These are phyloP conservation scores for Tagetes erecta DNA, from an alignment of 129 eudicot genomes.

Conservation along the genomic window DNA sequence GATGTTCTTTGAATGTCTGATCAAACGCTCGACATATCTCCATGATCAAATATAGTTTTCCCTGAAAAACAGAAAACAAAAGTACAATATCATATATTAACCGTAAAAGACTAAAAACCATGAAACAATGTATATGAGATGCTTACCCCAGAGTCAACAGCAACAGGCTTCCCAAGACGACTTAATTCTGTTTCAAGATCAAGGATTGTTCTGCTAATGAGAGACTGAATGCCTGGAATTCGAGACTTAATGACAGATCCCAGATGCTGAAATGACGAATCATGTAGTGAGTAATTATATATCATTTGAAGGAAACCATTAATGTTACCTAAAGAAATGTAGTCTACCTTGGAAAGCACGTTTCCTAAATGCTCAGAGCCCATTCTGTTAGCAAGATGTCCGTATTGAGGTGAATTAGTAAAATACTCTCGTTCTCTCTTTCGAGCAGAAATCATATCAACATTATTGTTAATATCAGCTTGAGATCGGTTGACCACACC, in stretches of 20 bases:
- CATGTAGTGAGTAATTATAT: conserved; percentile 16
- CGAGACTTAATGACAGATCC: conserved; percentile 89
- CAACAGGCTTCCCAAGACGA: conserved; percentile 88
- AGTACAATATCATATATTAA: background rate
- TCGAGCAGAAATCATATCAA: conserved; percentile 93
- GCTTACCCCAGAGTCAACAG: conserved; percentile 90
- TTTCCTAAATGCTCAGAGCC: conserved; percentile 94
- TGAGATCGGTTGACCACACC: conserved; percentile 98
- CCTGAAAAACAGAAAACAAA: conserved; percentile 49
- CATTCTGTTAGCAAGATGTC: conserved; percentile 81
- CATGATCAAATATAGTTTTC: conserved; percentile 84
- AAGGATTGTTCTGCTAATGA: conserved; percentile 74
- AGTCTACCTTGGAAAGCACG: conserved; percentile 70
- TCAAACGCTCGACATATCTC: conserved; percentile 87
- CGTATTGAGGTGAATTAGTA: conserved; percentile 63
- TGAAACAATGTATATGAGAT: conserved; percentile 12
- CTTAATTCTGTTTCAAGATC: conserved; percentile 85
- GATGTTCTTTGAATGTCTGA: conserved; percentile 91
- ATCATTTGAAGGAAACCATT: background rate
- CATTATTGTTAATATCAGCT: conserved; percentile 78
- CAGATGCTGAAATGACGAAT: conserved; percentile 65
- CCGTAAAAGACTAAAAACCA: background rate
- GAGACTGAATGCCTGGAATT: conserved; percentile 96
- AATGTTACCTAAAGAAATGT: background rate
- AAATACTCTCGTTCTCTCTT: conserved; percentile 81